Conservation (phyloP, 495 filamentous ascomycete species). For the Terfezia boudieri region DNA sequence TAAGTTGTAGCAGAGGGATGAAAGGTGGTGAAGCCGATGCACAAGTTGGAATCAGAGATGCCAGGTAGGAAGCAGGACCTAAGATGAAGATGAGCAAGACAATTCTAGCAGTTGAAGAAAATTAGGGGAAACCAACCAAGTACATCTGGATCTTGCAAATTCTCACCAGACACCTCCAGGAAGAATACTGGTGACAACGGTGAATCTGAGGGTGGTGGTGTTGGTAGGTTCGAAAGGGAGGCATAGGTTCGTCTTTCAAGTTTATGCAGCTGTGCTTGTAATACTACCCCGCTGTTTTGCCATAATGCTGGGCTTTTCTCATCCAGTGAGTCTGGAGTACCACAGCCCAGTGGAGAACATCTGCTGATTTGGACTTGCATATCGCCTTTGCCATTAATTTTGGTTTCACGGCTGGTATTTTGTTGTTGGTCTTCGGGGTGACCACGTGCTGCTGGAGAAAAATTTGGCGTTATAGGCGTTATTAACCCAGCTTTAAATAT, state of each 20-base stretch:
- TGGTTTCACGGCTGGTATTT: slow-evolving; percentile 1
- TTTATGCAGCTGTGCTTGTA: slow-evolving; percentile 12
- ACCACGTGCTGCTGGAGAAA: not conserved
- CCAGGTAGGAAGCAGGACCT: slow-evolving; percentile 12
- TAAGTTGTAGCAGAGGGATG: slow-evolving; percentile 9
- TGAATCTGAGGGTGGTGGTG: slow-evolving; percentile 13
- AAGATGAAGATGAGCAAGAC: no score
- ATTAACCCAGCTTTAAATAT: slow-evolving; percentile 1
- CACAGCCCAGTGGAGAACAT: slow-evolving; percentile 5
- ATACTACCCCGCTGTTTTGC: slow-evolving; percentile 6
- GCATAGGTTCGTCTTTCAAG: slow-evolving; percentile 12
- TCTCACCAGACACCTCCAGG: slow-evolving; percentile 7
- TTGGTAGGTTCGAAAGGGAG: slow-evolving; percentile 15
- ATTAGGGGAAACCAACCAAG: slow-evolving; percentile 5
- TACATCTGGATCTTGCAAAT: slow-evolving; percentile 12
- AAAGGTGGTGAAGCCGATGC: slow-evolving; percentile 16
- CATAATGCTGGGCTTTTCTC: not conserved
- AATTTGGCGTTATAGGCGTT: slow-evolving; percentile 3
- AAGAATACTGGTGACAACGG: slow-evolving; percentile 9
- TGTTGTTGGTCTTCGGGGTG: slow-evolving; percentile 1
- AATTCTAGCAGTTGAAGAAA: not conserved
- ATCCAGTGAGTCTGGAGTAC: slow-evolving; percentile 5
- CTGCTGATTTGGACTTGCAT: slow-evolving; percentile 11
- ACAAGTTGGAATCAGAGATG: slow-evolving; percentile 15
- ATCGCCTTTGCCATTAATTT: slow-evolving; percentile 7